Conservation (phyloP, 495 filamentous ascomycete species). For the Pseudoneurospora amorphoporcata region DNA sequence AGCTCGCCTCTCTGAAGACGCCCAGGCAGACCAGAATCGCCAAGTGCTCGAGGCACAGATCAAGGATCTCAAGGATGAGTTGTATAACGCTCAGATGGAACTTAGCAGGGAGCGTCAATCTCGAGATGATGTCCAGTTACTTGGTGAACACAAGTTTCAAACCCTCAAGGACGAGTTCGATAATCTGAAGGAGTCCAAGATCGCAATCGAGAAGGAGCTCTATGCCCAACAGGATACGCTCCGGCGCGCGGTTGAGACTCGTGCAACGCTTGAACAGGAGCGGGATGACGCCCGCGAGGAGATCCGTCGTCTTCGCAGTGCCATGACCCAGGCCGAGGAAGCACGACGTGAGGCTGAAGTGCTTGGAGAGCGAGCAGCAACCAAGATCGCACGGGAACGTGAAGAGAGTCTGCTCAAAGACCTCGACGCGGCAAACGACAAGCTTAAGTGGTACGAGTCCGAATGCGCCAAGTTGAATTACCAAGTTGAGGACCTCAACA, state of each 20-base stretch:
- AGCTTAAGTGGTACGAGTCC: constrained; percentile 61
- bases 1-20: constrained; percentile 80
- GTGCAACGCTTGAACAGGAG: constrained; percentile 67
- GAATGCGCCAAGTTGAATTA: constrained; percentile 64
- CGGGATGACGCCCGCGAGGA: constrained; percentile 84
- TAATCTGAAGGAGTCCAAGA: constrained; percentile 86
- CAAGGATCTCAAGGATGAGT: constrained; percentile 71
- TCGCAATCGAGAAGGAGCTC: constrained; percentile 95
- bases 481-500: constrained; percentile 71
- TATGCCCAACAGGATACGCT: constrained; percentile 95
- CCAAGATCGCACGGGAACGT: constrained; percentile 68
- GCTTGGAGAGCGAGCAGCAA: constrained; percentile 68
- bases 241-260: constrained; percentile 74
- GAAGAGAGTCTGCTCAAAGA: constrained; percentile 69
- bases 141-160: constrained; percentile 78
- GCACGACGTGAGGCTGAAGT: constrained; percentile 74
- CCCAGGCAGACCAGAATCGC: constrained; percentile 72
- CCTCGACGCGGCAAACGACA: constrained; percentile 58
- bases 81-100: constrained; percentile 78
- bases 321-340: constrained; percentile 74
- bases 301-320: constrained; percentile 68
- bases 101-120: constrained; percentile 88
- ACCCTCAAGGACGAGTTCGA: constrained; percentile 77
- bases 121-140: constrained; percentile 88
- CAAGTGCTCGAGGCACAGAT: constrained; percentile 83